Percentiles rank a stretch among this genome's conserved stretches.
These are phyloP conservation scores for Canna indica DNA, from an alignment of 176 grass and related monocot genomes.

Conservation along the genomic window DNA sequence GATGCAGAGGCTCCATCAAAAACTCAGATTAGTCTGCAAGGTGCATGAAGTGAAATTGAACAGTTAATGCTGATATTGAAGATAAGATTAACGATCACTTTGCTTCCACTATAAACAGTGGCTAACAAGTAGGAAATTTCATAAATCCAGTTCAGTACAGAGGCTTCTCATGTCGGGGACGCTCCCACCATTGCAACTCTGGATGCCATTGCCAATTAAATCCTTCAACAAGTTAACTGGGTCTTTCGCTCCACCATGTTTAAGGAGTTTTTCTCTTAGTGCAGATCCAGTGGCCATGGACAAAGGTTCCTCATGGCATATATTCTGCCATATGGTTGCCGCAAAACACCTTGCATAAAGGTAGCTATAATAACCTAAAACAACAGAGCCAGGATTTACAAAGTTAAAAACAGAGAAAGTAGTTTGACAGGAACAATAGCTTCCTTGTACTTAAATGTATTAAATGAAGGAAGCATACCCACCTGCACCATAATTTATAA, in stretches of 20 bases:
- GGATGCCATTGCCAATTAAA: constrained; percentile 50
- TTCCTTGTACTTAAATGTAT: background rate
- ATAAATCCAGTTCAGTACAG: constrained; percentile 54
- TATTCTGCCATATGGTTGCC: constrained; percentile 78
- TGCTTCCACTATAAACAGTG: no score
- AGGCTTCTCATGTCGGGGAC: constrained; percentile 59
- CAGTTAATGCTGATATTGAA: no score
- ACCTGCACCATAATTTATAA: constrained; percentile 88
- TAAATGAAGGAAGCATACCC: constrained; percentile 13
- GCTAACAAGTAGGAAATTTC: constrained; percentile 6
- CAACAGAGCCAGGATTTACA: background rate
- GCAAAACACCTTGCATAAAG: constrained; percentile 93
- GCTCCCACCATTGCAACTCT: constrained; percentile 40
- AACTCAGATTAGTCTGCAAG: no score
- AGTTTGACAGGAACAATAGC: background rate
- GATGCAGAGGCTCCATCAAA: no score
- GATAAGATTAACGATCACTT: no score
- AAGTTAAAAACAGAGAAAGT: background rate
- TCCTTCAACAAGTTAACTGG: constrained; percentile 61
- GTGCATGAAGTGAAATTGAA: no score
- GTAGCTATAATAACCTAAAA: constrained; percentile 87
- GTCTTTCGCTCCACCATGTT: constrained; percentile 59
- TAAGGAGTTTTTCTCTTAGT: constrained; percentile 52
- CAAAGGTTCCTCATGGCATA: constrained; percentile 63
- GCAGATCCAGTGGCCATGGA: constrained; percentile 43